phyloP scores from a whole-genome alignment of 306 rosid genomes.

The Canavalia ensiformis region DNA sequence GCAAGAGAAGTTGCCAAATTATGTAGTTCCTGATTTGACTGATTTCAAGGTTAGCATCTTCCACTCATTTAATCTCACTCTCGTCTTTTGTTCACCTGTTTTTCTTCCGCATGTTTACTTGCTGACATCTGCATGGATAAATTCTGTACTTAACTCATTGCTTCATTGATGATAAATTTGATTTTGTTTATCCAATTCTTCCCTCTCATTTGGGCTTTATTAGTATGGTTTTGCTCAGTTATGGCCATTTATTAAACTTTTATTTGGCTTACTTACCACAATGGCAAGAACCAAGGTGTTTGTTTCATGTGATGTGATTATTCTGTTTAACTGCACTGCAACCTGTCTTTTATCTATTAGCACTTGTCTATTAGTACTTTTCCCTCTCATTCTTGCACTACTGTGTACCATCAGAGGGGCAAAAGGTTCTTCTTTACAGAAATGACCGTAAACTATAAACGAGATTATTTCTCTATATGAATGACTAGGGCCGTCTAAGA shows the following conservation, averaged over 20 bases:
- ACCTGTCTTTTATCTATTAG: neutral
- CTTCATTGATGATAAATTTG: neutral
- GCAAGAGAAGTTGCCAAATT: constrained; percentile 70
- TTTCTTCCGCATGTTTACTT: constrained; percentile 33
- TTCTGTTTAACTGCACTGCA: neutral
- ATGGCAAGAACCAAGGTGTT: constrained; percentile 20
- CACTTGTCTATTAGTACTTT: neutral
- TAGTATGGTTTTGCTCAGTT: constrained; percentile 23
- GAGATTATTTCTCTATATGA: constrained; percentile 8
- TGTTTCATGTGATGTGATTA: constrained; percentile 10
- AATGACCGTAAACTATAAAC: neutral
- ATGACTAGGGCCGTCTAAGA: constrained; percentile 23
- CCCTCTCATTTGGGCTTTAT: constrained; percentile 14
- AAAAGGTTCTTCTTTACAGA: neutral
- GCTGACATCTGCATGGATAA: constrained; percentile 12
- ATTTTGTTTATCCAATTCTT: constrained; percentile 9
- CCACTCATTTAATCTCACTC: constrained; percentile 7
- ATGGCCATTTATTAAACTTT: neutral
- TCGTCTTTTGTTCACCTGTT: constrained; percentile 8
- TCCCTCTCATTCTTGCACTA: neutral
- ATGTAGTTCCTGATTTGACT: constrained; percentile 69
- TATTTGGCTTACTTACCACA: constrained; percentile 12
- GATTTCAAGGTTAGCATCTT: constrained; percentile 63
- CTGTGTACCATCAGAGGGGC: neutral
- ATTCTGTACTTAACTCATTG: neutral